Conservation (phyloP, 2,329 filamentous ascomycete species). For the Penicillium sp. region DNA sequence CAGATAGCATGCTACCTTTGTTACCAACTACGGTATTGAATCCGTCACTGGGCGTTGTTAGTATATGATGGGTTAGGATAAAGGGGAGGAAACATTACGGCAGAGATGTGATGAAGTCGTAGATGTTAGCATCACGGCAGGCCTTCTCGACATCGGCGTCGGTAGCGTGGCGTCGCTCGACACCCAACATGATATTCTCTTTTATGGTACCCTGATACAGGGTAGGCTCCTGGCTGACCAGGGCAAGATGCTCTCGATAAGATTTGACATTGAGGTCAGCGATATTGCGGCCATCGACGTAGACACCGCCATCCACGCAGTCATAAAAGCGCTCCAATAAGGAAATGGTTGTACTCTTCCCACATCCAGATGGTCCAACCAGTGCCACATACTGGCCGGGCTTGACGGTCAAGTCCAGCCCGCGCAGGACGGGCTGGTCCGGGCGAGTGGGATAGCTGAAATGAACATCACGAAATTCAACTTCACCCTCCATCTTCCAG, state of each 20-base stretch:
- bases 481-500: conserved; percentile 66
- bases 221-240: conserved; percentile 93
- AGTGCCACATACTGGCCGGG: conserved; percentile 63
- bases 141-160: conserved; percentile 72
- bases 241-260: conserved; percentile 78
- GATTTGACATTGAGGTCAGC: conserved; percentile 78
- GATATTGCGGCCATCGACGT: conserved; percentile 81
- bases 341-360: conserved; percentile 91
- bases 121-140: conserved; percentile 88
- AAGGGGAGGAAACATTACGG: conserved; percentile 51
- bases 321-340: conserved; percentile 95
- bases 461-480: conserved; percentile 91
- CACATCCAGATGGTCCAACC: conserved; percentile 91
- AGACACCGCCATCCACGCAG: conserved; percentile 75
- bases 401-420: conserved; percentile 61
- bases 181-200: conserved; percentile 85
- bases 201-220: conserved; percentile 89
- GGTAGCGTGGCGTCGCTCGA: conserved; percentile 45
- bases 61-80: not conserved
- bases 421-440: conserved; percentile 87
- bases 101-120: conserved; percentile 84
- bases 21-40: conserved; percentile 83
- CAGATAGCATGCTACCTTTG: conserved; percentile 81
- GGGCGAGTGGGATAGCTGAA: conserved; percentile 92
- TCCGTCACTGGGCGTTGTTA: conserved; percentile 56